phyloP scores from a whole-genome alignment of 2,329 filamentous ascomycete species.

The Penicillium aurantiogriseum region DNA sequence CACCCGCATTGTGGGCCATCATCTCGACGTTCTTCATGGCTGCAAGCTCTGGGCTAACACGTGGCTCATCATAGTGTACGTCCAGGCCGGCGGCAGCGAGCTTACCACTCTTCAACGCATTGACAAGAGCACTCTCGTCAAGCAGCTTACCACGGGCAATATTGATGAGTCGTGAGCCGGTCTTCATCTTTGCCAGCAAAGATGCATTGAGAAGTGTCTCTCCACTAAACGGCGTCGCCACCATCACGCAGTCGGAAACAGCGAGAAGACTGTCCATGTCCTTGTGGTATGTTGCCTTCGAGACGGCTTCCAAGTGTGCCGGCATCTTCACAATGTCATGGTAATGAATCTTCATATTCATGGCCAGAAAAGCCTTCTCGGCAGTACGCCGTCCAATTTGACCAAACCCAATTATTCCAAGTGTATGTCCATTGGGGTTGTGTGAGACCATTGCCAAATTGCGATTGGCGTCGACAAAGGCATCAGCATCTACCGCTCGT shows the following conservation, averaged over 20 bases:
- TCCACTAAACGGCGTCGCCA: conserved; percentile 48
- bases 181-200: conserved; percentile 49
- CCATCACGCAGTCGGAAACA: conserved; percentile 46
- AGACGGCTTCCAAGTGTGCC: conserved; percentile 36
- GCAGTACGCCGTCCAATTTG: conserved; percentile 65
- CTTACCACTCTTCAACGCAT: conserved; percentile 49
- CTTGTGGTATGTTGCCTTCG: conserved; percentile 45
- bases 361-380: conserved; percentile 55
- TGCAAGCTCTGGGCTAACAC: conserved; percentile 47
- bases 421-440: conserved; percentile 60
- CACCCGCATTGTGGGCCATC: conserved; percentile 50
- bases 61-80: conserved; percentile 56
- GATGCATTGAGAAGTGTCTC: conserved; percentile 44
- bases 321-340: conserved; percentile 49
- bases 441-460: conserved; percentile 59
- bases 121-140: conserved; percentile 50
- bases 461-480: conserved; percentile 60
- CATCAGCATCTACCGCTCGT: conserved; percentile 40
- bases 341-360: conserved; percentile 65
- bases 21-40: conserved; percentile 44
- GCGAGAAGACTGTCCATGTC: conserved; percentile 46
- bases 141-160: conserved; percentile 53
- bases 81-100: conserved; percentile 52
- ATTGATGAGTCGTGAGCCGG: conserved; percentile 51
- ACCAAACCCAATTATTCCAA: conserved; percentile 69